These are phyloP conservation scores for Thecamonas trahens DNA, from an alignment of 78 protist genomes.

Conservation along the genomic window DNA sequence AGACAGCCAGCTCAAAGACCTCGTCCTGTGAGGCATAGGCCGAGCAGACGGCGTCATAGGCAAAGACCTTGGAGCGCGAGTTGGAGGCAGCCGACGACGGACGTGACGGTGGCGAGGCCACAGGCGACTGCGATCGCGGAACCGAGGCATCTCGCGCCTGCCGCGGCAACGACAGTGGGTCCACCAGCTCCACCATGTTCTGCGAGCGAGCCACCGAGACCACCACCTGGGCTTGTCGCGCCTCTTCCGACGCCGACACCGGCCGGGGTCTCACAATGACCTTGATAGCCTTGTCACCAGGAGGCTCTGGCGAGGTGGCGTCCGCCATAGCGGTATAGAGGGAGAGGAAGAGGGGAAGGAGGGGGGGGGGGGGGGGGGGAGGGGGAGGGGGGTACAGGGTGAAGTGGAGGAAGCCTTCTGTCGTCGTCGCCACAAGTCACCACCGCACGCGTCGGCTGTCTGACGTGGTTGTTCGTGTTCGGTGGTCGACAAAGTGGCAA, in stretches of 20 bases:
- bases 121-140: no score
- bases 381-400: neutral
- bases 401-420: neutral
- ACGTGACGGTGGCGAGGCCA: no score
- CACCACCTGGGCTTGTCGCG: neutral
- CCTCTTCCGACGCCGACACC: neutral
- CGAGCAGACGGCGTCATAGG: no score
- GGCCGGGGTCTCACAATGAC: no score
- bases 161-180: neutral
- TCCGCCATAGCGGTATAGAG: neutral
- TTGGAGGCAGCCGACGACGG: no score
- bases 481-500: no score
- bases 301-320: neutral
- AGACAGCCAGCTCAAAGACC: slow-evolving; percentile 15
- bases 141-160: no score
- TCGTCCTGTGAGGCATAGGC: slow-evolving; percentile 2
- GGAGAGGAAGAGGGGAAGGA: neutral
- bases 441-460: no score
- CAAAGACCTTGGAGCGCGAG: no score
- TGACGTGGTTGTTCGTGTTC: no score
- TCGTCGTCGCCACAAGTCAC: no score
- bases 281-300: no score
- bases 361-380: neutral
- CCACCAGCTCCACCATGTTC: neutral
- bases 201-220: neutral